Evolutionary conservation across 2,329 filamentous ascomycete species (phyloP).

Genomic region (Ceratocystis diversiconidia): DNA sequence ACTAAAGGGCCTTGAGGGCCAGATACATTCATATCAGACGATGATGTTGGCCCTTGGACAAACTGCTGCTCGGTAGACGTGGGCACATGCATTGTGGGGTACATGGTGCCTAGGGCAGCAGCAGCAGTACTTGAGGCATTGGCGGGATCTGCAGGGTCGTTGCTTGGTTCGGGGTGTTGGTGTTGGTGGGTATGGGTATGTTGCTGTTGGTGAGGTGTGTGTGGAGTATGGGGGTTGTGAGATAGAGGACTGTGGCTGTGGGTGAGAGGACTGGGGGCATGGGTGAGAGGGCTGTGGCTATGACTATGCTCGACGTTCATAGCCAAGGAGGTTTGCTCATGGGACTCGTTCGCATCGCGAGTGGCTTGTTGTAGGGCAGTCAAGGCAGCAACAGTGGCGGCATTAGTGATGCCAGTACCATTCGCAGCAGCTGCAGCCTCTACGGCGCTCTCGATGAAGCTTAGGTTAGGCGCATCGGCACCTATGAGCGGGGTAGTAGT

Average conservation of each 20-base stretch:
- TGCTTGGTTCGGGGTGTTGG: slow-evolving; percentile 13
- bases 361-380: slow-evolving; percentile 42
- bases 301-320: slow-evolving; percentile 11
- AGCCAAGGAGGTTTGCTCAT: slow-evolving; percentile 7
- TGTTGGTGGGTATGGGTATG: slow-evolving; percentile 4
- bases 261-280: slow-evolving; percentile 8
- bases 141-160: slow-evolving; percentile 35
- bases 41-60: slow-evolving; percentile 30
- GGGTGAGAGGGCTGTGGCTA: slow-evolving; percentile 9
- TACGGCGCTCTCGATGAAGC: slow-evolving; percentile 40
- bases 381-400: slow-evolving; percentile 25
- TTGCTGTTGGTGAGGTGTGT: slow-evolving; percentile 9
- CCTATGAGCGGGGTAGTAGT: slow-evolving; percentile 10
- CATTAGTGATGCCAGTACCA: slow-evolving; percentile 24
- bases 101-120: slow-evolving; percentile 43
- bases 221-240: slow-evolving; percentile 20
- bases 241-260: slow-evolving; percentile 9
- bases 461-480: slow-evolving; percentile 17
- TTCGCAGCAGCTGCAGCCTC: slow-evolving; percentile 30
- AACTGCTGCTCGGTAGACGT: slow-evolving; percentile 46
- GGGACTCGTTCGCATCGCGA: slow-evolving; percentile 22
- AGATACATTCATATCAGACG: slow-evolving; percentile 5
- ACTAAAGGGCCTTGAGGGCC: not conserved
- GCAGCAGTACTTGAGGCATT: slow-evolving; percentile 46
- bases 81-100: slow-evolving; percentile 44